Base-by-base conservation (phyloP, 768 basidiomycete genomes). In the Serendipita sp. region DNA sequence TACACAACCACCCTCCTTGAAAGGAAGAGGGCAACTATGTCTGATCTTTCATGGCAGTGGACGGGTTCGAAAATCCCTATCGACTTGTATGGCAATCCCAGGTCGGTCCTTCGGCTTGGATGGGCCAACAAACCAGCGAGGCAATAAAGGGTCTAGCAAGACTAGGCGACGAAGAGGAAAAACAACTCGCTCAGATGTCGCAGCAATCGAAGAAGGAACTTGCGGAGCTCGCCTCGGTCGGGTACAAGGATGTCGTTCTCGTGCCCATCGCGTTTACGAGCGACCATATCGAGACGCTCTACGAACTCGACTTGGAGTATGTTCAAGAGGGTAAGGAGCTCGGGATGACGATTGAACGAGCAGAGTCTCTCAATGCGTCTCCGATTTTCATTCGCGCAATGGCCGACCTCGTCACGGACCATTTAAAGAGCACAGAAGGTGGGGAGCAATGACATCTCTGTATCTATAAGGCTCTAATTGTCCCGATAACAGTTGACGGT, bases 211-310 rank as follows among this genome's bases (percentile, higher is more conserved):
- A 58, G 28, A 26, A 48, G 20, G 26, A 58, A 31, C 53, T 58
- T 9, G 17, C 22, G 9, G 53, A 58, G 31, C 53, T 58, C 16
- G 53, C 31, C 17, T 58, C 53, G 22, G 62, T 16, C 14, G 48
- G 44, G 4, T 66, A 74, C 63, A 76, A 77, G 65, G 71, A 78
- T 64, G 67, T 75, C 38, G 69, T 97, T 62, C 76, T 98, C 42
- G 83, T 99, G 4, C 96, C 96, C 0, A 93, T 99, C 65, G 96
- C 96, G 26, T 99, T 99, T 76, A 99, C 96, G 14, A 93, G 88
- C 71, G 96, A 99, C 74, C 96, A 99, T 72, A 98, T 99, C 69
- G 96, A 99, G 77, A 99, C 96, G 24, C 77, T 99, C 58, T 98
- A 89, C 69, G 96, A 99, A 75, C 79, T 98, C 58, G 96, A 99